A percentile compares a stretch with the other conserved stretches of the same genome.
Evolutionary conservation across 2,329 filamentous ascomycete species (phyloP).

Genomic region (Biscogniauxia mediterranea): DNA sequence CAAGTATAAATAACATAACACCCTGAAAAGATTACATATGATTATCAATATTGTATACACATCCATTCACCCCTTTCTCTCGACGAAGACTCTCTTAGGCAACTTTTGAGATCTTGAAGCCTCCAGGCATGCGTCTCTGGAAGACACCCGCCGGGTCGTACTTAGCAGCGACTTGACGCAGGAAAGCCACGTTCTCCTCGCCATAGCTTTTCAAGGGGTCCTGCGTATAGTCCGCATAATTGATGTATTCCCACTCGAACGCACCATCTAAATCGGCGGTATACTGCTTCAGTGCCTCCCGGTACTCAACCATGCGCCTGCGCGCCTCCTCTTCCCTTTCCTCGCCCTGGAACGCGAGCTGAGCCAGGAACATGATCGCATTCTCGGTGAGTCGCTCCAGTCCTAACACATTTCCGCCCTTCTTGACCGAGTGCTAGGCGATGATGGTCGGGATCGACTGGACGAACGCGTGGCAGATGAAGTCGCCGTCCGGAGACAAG

Average conservation of each 20-base stretch:
- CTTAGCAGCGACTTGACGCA: not conserved
- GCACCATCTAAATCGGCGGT: not conserved
- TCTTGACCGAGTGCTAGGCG: constrained; percentile 31
- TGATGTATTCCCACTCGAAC: not conserved
- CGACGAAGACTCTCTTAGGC: not conserved
- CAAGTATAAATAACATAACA: no score
- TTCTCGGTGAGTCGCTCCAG: constrained; percentile 35
- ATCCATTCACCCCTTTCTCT: no score
- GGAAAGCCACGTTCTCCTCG: not conserved
- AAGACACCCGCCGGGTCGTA: not conserved
- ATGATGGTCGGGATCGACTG: constrained; percentile 40
- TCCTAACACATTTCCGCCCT: constrained; percentile 41
- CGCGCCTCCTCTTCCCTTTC: not conserved
- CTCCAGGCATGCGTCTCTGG: not conserved
- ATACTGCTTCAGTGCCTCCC: not conserved
- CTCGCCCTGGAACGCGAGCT: constrained; percentile 6
- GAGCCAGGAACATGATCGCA: constrained; percentile 30
- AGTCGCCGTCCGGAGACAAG: constrained; percentile 29
- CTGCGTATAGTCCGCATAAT: constrained; percentile 1
- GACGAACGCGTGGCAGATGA: constrained; percentile 33
- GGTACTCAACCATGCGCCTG: not conserved
- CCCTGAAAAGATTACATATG: no score
- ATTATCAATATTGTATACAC: no score
- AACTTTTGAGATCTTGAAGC: not conserved
- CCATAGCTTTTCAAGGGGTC: not conserved